Evolutionary conservation across 352 stramenopile genomes (phyloP).

Genomic region (Pythium volutum): DNA sequence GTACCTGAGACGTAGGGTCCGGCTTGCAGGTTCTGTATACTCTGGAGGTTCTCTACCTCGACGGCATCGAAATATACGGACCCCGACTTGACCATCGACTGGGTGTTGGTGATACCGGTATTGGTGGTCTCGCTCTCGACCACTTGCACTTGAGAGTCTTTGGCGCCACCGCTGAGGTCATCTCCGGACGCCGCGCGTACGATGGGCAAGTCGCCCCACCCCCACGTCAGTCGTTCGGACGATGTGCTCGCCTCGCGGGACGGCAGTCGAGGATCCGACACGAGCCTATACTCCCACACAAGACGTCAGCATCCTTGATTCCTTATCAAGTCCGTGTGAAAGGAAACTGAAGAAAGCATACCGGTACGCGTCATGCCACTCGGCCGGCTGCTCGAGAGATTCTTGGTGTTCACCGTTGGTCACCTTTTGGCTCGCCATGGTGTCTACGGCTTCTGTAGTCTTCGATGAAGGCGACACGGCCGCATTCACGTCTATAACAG

Average conservation of each 20-base stretch:
- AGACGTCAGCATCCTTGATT: neutral
- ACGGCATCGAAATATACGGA: slow-evolving; percentile 82
- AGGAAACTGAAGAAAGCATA: neutral
- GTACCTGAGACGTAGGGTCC: slow-evolving; percentile 19
- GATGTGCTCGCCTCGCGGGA: slow-evolving; percentile 11
- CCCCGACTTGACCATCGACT: slow-evolving; percentile 70
- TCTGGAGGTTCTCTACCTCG: slow-evolving; percentile 36
- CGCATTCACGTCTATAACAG: no score
- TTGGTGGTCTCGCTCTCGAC: slow-evolving; percentile 24
- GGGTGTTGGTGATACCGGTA: slow-evolving; percentile 60
- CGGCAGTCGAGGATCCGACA: slow-evolving; percentile 13
- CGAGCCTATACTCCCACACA: slow-evolving; percentile 13
- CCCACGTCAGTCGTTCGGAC: slow-evolving; percentile 49
- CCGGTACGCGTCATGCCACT: slow-evolving; percentile 38
- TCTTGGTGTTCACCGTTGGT: neutral
- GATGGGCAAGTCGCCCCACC: slow-evolving; percentile 47
- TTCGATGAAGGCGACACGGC: neutral
- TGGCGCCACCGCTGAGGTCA: slow-evolving; percentile 12
- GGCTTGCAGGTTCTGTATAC: neutral
- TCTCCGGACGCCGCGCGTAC: slow-evolving; percentile 21
- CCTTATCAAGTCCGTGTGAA: no score
- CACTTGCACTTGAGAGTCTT: slow-evolving; percentile 11
- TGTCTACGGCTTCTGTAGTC: neutral
- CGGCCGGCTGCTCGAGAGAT: slow-evolving; percentile 1
- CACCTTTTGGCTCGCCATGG: neutral